Base-by-base conservation (phyloP, 2,329 filamentous ascomycete genomes). In the Penicillium capsulatum region DNA sequence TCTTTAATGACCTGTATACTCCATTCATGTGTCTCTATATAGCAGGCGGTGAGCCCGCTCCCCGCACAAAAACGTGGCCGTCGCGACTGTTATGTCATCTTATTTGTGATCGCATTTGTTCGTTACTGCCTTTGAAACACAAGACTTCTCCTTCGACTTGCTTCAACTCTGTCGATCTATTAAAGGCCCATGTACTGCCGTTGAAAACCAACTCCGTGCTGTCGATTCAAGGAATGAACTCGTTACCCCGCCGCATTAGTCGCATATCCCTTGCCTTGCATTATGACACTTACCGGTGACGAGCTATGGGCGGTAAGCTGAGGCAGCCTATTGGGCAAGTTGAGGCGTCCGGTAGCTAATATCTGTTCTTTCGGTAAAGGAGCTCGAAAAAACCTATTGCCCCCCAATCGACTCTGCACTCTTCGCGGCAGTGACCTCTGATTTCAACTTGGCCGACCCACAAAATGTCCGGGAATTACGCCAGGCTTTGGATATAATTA, bases 331-430 rank as follows among this genome's bases (percentile, higher is more conserved):
- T 11, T 24, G 7, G 22, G 22, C 11, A 24, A 7, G 11, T 24
- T 24, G 7, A 11, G 13, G 13, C 4, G 11, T 14, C n/a, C 6
- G 13, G 26, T n/a, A 11, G 4, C 11, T 28, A 14, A 4, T 28
- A 6, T 28, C 26, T 11, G n/a, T 22, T 22, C 9, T n/a, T 3
- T 9, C 15, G 9, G 11, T 27, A 15, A 32, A 69, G 66, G 62
- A 64, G 30, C 52, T 70, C 16, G 59, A 90, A 81, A 74, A 80
- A 45, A 79, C 83, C 48, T 91, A 87, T 57, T 82, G 81, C 58
- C 77, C 84, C 16, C 76, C 83, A 13, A 65, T 96, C 28, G 90
- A 96, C 51, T 79, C 88, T 49, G 77, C 86, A 0, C 74, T 91
- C 9, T 77, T 96, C 42, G 75, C 83, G 38, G 83, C 87, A 3